Conservation (phyloP, 495 filamentous ascomycete genomes). For the Pyrenula massariospora region DNA sequence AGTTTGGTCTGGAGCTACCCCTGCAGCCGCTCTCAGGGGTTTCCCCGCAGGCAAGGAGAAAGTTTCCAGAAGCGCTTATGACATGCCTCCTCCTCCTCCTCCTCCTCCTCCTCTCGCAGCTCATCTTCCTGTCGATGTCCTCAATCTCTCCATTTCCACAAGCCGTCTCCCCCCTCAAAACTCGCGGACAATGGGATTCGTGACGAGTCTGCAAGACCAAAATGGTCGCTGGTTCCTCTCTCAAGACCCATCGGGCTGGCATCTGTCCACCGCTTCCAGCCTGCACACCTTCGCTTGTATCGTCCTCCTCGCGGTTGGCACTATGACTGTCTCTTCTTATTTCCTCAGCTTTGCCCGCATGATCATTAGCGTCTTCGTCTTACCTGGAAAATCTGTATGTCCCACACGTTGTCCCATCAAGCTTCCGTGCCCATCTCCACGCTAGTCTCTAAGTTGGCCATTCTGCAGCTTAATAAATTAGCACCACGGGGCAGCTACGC, state of each 20-base stretch:
- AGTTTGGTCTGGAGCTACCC: no score
- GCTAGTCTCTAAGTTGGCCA: neutral
- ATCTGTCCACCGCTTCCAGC: slow-evolving; percentile 23
- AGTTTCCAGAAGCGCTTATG: no score
- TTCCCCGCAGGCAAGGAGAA: no score
- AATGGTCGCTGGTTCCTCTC: neutral
- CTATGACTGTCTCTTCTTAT: slow-evolving; percentile 43
- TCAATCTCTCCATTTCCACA: neutral
- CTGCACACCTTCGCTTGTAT: slow-evolving; percentile 25
- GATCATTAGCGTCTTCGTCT: slow-evolving; percentile 63
- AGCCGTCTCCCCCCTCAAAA: neutral
- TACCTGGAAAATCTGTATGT: slow-evolving; percentile 53
- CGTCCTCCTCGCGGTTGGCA: slow-evolving; percentile 39
- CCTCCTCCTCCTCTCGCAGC: no score
- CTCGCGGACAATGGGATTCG: neutral
- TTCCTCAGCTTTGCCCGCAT: slow-evolving; percentile 51
- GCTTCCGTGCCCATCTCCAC: neutral
- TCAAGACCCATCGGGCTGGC: slow-evolving; percentile 23
- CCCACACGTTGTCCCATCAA: neutral
- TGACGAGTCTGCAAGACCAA: neutral
- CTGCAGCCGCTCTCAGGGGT: no score
- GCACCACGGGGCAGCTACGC: slow-evolving; percentile 90
- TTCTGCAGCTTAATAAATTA: slow-evolving; percentile 68
- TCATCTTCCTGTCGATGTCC: neutral
- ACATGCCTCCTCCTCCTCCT: no score